Evolutionary conservation across 768 basidiomycete species (phyloP).

Genomic region (Lactarius tabidus): DNA sequence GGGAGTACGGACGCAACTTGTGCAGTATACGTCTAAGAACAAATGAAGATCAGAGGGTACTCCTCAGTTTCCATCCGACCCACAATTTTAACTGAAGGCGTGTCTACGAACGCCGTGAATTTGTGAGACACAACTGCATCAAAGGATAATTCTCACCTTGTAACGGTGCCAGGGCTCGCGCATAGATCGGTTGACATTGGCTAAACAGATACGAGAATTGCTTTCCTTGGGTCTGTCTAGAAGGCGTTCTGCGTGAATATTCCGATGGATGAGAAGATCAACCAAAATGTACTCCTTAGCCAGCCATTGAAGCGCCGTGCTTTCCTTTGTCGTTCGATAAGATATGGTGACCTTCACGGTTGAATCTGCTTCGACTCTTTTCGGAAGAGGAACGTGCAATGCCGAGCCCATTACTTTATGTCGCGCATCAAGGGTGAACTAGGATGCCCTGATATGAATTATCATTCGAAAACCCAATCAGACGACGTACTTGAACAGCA

Average conservation of each 20-base stretch:
- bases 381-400: conserved; percentile 35
- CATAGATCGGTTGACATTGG: conserved; percentile 91
- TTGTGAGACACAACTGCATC: background rate
- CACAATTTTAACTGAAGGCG: conserved; percentile 82
- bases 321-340: conserved; percentile 44
- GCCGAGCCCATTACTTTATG: conserved; percentile 42
- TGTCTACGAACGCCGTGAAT: conserved; percentile 47
- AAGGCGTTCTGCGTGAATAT: background rate
- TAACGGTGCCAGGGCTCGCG: conserved; percentile 70
- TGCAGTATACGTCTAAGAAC: conserved; percentile 73
- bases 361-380: conserved; percentile 28
- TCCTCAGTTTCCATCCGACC: conserved; percentile 27
- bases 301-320: conserved; percentile 54
- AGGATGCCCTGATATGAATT: background rate
- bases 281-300: conserved; percentile 36
- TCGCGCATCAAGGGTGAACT: conserved; percentile 33
- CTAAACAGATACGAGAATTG: conserved; percentile 84
- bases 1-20: conserved; percentile 74
- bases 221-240: conserved; percentile 83
- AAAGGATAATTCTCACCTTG: conserved; percentile 51
- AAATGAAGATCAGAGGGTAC: conserved; percentile 7
- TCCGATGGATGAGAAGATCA: background rate
- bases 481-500: conserved; percentile 41
- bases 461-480: background rate
- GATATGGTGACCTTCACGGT: conserved; percentile 39